These are phyloP conservation scores for Serendipita indica DNA, from an alignment of 768 basidiomycete genomes.

Conservation along the genomic window DNA sequence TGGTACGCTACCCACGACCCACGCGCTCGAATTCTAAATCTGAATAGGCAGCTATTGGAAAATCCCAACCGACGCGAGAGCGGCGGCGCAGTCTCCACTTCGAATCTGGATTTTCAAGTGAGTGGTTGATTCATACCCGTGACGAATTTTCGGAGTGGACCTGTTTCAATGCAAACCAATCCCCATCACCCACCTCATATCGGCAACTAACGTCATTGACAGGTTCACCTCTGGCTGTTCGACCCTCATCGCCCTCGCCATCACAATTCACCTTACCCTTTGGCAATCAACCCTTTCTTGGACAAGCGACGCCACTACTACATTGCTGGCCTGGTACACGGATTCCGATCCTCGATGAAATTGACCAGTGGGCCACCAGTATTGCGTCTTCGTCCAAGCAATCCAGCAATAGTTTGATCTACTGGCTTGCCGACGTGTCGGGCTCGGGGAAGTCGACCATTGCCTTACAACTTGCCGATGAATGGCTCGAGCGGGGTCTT, in stretches of 20 bases:
- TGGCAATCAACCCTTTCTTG: background rate
- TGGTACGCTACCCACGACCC: background rate
- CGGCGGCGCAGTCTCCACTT: background rate
- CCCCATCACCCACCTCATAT: background rate
- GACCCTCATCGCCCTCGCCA: background rate
- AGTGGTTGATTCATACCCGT: too few relatives aligned
- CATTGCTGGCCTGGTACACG: constrained; percentile 1
- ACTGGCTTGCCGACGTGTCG: constrained; percentile 3
- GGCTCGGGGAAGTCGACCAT: constrained; percentile 5
- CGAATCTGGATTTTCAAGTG: too few relatives aligned
- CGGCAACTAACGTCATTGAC: background rate
- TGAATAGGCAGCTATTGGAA: background rate
- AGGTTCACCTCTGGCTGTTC: background rate
- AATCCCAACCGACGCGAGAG: background rate
- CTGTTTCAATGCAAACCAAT: too few relatives aligned
- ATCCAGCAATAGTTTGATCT: background rate
- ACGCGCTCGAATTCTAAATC: background rate
- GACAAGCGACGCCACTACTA: background rate
- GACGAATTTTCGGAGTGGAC: too few relatives aligned
- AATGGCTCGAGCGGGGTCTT: background rate
- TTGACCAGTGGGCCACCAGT: constrained; percentile 1
- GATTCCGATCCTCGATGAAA: background rate
- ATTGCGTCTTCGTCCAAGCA: background rate
- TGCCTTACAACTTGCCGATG: background rate
- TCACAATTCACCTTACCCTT: background rate